Base-by-base conservation (phyloP, 106 monocot species). In the Dioscorea alata region DNA sequence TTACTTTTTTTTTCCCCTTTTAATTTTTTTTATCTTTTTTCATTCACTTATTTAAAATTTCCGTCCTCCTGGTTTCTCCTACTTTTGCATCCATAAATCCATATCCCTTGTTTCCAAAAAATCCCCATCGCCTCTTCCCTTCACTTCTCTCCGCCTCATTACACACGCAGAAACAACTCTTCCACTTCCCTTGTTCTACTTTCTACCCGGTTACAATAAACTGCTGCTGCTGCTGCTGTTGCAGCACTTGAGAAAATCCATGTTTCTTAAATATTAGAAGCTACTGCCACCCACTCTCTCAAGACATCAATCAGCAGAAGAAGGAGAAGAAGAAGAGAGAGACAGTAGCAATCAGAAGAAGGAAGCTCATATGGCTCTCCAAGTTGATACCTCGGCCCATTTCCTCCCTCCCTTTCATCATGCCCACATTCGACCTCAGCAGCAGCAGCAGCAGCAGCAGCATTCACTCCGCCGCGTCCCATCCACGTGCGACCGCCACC, bases 401-500 rank as follows among this genome's bases (percentile, higher is more conserved):
- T 56, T 59, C 33, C 67, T 63, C 20, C 82, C 42, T 31, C 76
- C 56, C 48, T 20, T 16, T 7, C 23, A 64, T 48, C 73, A 50
- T 35, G 32, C 2, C 19, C 54, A 54, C 13, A 4, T 18, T 19
- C 54, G 15, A 8, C 54, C 15, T 19, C 54, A 54, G 5, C 54
- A 13, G 18, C 42, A 42, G 28, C 28, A 18, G 13, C 63, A 63
- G 23, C 63, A 63, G 4, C 65, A 54, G n/a, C 64, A 24, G 28
- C 72, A 13, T 49, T 63, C 15, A 23, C 23, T 48, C 1, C 25
- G 8, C 50, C 63, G 28, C 49, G 28, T 42, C 23, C 25, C 78
- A 57, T 20, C 81, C 69, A 58, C 66, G 50, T 90, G 90, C 76
- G 66, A 72, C 34, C 78, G 67, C 75, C 90, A 90, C 71, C 86